Evolutionary conservation across 306 rosid species (phyloP).

Genomic region (Macrotyloma uniflorum): DNA sequence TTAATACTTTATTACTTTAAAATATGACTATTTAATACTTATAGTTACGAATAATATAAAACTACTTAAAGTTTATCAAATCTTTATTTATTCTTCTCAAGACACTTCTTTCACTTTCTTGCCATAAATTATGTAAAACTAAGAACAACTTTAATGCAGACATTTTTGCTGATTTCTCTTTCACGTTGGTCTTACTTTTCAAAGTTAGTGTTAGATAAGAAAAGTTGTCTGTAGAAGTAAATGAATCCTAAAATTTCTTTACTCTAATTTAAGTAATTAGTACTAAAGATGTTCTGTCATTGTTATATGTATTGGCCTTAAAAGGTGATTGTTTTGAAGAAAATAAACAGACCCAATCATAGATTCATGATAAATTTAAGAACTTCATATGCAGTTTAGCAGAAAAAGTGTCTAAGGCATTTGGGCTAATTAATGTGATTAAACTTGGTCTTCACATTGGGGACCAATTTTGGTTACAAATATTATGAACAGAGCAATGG

Average conservation of each 20-base stretch:
- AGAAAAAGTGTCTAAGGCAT: conserved; percentile 13
- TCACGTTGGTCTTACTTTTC: background rate
- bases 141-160: background rate
- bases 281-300: background rate
- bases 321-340: background rate
- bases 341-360: background rate
- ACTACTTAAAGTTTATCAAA: no score
- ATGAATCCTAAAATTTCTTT: background rate
- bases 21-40: background rate
- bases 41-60: background rate
- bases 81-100: no score
- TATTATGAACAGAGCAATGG: background rate
- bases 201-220: background rate
- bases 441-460: conserved; percentile 19
- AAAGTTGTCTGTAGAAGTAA: background rate
- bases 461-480: background rate
- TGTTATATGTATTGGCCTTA: background rate
- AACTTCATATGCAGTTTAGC: background rate
- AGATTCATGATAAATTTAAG: conserved; percentile 24
- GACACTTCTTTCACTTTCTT: no score
- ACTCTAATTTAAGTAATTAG: background rate
- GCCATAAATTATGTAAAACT: no score
- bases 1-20: no score
- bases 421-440: conserved; percentile 23
- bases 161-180: background rate